Conservation (phyloP, 345 rosid genomes). For the Acer saccharum region DNA sequence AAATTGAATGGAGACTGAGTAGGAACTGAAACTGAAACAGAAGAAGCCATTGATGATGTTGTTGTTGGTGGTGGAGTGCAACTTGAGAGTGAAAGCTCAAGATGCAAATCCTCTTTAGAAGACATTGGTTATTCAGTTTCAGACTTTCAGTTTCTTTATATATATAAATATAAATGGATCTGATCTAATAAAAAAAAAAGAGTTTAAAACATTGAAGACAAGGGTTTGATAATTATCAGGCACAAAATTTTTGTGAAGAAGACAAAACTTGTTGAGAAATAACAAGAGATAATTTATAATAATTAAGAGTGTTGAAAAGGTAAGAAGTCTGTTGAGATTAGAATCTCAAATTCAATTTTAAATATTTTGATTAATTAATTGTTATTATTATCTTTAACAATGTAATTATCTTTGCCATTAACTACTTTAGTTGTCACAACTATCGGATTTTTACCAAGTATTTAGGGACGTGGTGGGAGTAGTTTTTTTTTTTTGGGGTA, state of each 20-base stretch:
- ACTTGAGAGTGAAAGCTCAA: conserved; percentile 13
- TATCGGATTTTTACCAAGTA: neutral
- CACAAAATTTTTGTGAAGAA: neutral
- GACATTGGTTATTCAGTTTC: no score
- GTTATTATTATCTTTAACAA: neutral
- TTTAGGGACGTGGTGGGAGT: conserved; percentile 10
- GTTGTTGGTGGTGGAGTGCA: neutral
- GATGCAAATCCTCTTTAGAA: conserved; percentile 2
- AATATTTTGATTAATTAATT: conserved; percentile 3
- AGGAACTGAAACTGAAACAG: neutral
- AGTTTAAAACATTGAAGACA: no score
- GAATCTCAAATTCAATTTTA: conserved; percentile 8
- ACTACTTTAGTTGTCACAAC: conserved; percentile 1
- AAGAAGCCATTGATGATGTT: neutral
- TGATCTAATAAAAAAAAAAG: no score
- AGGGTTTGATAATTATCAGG: no score
- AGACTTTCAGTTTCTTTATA: no score
- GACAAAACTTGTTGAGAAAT: conserved; percentile 13
- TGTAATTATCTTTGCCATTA: neutral
- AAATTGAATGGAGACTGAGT: no score
- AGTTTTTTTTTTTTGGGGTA: neutral
- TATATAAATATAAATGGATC: no score
- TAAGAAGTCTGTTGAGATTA: neutral
- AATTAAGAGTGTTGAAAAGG: neutral
- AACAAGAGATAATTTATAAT: neutral